Conservation (phyloP, 306 rosid species). For the Castanopsis chinensis region DNA sequence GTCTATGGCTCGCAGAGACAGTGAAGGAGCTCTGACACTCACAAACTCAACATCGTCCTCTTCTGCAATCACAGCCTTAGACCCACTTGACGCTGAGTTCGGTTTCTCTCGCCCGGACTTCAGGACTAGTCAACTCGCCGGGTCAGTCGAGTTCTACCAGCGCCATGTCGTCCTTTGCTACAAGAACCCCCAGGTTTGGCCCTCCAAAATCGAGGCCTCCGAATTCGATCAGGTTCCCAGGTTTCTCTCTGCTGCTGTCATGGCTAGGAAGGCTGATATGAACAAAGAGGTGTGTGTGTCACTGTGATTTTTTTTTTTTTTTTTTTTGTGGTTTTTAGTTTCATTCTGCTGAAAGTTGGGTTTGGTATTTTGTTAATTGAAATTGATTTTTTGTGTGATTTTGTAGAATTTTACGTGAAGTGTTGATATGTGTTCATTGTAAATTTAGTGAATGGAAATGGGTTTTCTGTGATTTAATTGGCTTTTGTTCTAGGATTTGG, state of each 20-base stretch:
- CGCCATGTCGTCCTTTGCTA: slow-evolving; percentile 87
- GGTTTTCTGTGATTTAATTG: neutral
- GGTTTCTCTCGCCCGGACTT: slow-evolving; percentile 73
- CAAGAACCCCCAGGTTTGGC: slow-evolving; percentile 85
- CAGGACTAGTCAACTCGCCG: slow-evolving; percentile 55
- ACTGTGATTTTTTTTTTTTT: too few relatives aligned
- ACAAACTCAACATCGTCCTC: slow-evolving; percentile 43
- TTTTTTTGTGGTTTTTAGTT: too few relatives aligned
- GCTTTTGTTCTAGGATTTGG: too few relatives aligned
- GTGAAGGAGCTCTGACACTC: slow-evolving; percentile 57
- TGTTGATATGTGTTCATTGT: too few relatives aligned
- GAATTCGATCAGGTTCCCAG: slow-evolving; percentile 92
- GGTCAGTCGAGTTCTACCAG: slow-evolving; percentile 70
- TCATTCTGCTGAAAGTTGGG: too few relatives aligned
- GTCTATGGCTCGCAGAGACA: slow-evolving; percentile 56
- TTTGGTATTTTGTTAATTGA: too few relatives aligned
- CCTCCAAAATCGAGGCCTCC: slow-evolving; percentile 85
- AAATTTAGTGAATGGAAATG: too few relatives aligned
- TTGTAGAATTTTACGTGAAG: too few relatives aligned
- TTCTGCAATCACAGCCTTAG: slow-evolving; percentile 70
- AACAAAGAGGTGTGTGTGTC: too few relatives aligned
- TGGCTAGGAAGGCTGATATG: too few relatives aligned
- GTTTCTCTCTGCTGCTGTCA: slow-evolving; percentile 79
- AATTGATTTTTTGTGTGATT: too few relatives aligned
- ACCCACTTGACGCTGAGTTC: slow-evolving; percentile 65